A percentile compares a stretch with the other conserved stretches of the same genome.
Conservation (phyloP, 176 grass and related monocot genomes). For the Oryza glaberrima region DNA sequence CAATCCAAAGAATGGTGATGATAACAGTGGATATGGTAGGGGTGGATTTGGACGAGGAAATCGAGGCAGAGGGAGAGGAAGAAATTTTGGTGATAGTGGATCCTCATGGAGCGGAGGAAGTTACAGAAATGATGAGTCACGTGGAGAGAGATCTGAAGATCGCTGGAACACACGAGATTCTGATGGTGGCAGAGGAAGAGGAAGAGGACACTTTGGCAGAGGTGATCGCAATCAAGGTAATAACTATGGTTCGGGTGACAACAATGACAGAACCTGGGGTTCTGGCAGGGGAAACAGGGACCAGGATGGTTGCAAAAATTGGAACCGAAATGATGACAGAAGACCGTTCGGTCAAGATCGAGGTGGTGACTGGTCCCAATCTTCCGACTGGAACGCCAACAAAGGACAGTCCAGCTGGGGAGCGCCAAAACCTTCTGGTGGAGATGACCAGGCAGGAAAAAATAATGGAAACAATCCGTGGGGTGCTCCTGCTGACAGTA, state of each 20-base stretch:
- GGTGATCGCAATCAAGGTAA: conserved; percentile 41
- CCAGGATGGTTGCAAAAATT: conserved; percentile 34
- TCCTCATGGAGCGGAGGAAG: conserved; percentile 51
- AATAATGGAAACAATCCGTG: conserved; percentile 33
- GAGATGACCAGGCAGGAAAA: conserved; percentile 40
- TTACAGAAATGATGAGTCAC: conserved; percentile 40
- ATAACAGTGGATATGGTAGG: conserved; percentile 44
- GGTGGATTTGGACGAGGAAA: conserved; percentile 47
- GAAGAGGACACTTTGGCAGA: conserved; percentile 38
- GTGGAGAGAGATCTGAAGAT: conserved; percentile 30
- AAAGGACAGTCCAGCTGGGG: conserved; percentile 46
- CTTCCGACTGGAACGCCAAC: conserved; percentile 42
- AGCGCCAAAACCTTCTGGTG: conserved; percentile 20
- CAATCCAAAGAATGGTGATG: conserved; percentile 45
- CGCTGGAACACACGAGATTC: conserved; percentile 42
- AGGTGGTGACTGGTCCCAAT: conserved; percentile 39
- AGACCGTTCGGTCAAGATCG: conserved; percentile 28
- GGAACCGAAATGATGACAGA: conserved; percentile 36
- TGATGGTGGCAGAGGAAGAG: conserved; percentile 59
- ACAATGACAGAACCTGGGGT: conserved; percentile 43
- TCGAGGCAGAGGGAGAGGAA: conserved; percentile 53
- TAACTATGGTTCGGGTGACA: conserved; percentile 37
- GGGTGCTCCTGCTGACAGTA: conserved; percentile 16
- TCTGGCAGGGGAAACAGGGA: conserved; percentile 45
- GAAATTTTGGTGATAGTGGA: conserved; percentile 36